Evolutionary conservation across 768 basidiomycete genomes (phyloP).

Genomic region (Calocybe gangraenosa): DNA sequence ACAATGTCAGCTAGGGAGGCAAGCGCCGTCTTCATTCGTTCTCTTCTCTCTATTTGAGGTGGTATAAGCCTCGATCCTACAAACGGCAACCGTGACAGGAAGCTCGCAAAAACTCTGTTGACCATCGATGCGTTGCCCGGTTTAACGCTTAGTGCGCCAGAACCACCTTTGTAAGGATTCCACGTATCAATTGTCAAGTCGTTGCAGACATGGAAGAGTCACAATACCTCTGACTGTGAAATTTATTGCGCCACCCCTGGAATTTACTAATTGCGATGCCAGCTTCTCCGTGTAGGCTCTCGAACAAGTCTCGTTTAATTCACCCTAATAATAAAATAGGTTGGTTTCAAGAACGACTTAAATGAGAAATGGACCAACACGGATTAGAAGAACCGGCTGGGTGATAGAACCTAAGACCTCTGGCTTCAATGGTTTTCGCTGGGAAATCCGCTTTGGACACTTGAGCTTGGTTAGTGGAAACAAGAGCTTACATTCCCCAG

Average conservation of each 20-base stretch:
- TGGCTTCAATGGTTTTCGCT: conserved; percentile 54
- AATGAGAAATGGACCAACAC: conserved; percentile 36
- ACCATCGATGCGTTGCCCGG: conserved; percentile 56
- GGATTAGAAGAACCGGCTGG: conserved; percentile 65
- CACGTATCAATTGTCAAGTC: neutral
- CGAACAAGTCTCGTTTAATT: conserved; percentile 50
- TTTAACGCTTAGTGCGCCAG: conserved; percentile 50
- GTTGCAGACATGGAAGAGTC: neutral
- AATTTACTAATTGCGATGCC: conserved; percentile 43
- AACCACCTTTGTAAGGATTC: conserved; percentile 37
- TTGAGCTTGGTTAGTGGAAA: neutral
- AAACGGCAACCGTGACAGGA: conserved; percentile 52
- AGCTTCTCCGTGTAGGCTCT: conserved; percentile 54
- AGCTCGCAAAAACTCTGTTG: conserved; percentile 60
- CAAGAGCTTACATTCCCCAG: conserved; percentile 51
- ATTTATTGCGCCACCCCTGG: conserved; percentile 43
- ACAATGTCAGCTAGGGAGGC: conserved; percentile 48
- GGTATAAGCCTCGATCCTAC: conserved; percentile 43
- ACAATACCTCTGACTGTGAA: conserved; percentile 58
- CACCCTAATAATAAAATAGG: conserved; percentile 41
- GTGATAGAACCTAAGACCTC: conserved; percentile 48
- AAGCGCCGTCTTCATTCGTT: conserved; percentile 56
- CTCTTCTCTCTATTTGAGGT: conserved; percentile 28
- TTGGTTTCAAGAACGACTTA: neutral
- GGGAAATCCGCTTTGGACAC: conserved; percentile 4